A percentile compares a stretch with the other conserved stretches of the same genome.
phyloP scores from a whole-genome alignment of 805 yeast genomes.

The Wickerhamomyces ciferrii region DNA sequence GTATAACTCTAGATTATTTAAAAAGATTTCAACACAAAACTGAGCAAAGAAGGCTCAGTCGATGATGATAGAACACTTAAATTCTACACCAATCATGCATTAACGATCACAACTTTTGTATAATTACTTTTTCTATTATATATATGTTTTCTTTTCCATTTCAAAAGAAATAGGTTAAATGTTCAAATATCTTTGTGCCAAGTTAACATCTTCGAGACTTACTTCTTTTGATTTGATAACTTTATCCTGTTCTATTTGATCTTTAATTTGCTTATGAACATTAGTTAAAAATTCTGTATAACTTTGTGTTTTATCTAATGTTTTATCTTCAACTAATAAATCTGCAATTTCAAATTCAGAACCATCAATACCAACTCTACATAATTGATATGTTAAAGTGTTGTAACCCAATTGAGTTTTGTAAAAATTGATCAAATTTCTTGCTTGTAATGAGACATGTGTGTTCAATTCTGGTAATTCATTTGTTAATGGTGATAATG shows the following conservation, averaged over 20 bases:
- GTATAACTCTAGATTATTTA: neutral
- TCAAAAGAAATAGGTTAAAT: no score
- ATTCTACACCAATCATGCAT: neutral
- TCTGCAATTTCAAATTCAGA: slow-evolving; percentile 38
- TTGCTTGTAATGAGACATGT: slow-evolving; percentile 60
- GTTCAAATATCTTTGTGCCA: slow-evolving; percentile 13
- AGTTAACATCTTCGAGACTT: slow-evolving; percentile 19
- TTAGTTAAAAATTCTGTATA: slow-evolving; percentile 64
- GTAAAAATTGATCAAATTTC: slow-evolving; percentile 58
- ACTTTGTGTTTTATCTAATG: slow-evolving; percentile 45
- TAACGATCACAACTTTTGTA: neutral
- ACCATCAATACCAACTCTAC: slow-evolving; percentile 62
- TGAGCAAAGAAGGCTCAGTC: neutral
- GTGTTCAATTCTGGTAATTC: slow-evolving; percentile 70
- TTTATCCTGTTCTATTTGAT: slow-evolving; percentile 43
- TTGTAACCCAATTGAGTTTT: slow-evolving; percentile 32
- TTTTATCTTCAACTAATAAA: slow-evolving; percentile 69
- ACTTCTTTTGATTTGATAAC: slow-evolving; percentile 11
- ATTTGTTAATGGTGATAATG: slow-evolving; percentile 26
- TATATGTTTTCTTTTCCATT: no score
- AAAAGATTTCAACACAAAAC: neutral
- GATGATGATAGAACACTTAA: no score
- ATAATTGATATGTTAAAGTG: slow-evolving; percentile 48
- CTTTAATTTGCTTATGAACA: slow-evolving; percentile 60
- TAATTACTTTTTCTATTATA: neutral